Percentiles rank a stretch among this genome's conserved stretches.
phyloP scores from a whole-genome alignment of 345 rosid species.

The Alliaria petiolata region DNA sequence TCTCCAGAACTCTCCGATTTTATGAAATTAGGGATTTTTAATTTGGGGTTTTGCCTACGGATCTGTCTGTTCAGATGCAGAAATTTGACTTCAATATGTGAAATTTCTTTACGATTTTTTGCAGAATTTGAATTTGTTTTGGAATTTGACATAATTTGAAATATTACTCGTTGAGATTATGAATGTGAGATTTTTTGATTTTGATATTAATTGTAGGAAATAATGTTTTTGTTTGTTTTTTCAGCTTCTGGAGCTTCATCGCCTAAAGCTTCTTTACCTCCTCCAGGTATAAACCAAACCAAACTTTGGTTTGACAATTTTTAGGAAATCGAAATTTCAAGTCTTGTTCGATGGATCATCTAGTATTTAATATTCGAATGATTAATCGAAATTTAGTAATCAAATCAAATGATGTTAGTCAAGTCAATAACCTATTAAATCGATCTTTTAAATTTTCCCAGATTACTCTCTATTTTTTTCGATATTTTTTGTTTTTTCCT shows the following conservation, averaged over 20 bases:
- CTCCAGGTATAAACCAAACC: constrained; percentile 41
- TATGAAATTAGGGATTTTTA: background rate
- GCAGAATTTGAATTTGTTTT: too few species aligned
- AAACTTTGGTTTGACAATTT: too few species aligned
- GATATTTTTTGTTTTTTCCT: background rate
- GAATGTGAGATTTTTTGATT: background rate
- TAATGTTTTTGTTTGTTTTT: background rate
- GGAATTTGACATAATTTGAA: too few species aligned
- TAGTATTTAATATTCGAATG: too few species aligned
- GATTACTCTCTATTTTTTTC: background rate
- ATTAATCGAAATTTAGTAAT: too few species aligned
- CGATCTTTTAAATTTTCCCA: background rate
- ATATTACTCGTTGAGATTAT: background rate
- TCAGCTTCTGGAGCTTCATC: constrained; percentile 18
- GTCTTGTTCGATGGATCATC: too few species aligned
- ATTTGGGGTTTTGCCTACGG: background rate
- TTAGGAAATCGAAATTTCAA: too few species aligned
- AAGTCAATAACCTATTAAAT: too few species aligned
- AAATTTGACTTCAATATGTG: too few species aligned
- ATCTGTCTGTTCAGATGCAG: background rate
- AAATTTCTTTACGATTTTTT: too few species aligned
- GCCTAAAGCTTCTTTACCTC: constrained; percentile 31
- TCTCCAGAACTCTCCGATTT: constrained; percentile 13
- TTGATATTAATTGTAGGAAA: background rate
- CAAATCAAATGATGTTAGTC: too few species aligned